Base-by-base conservation (phyloP, 257 asterid species). In the Rauvolfia tetraphylla region DNA sequence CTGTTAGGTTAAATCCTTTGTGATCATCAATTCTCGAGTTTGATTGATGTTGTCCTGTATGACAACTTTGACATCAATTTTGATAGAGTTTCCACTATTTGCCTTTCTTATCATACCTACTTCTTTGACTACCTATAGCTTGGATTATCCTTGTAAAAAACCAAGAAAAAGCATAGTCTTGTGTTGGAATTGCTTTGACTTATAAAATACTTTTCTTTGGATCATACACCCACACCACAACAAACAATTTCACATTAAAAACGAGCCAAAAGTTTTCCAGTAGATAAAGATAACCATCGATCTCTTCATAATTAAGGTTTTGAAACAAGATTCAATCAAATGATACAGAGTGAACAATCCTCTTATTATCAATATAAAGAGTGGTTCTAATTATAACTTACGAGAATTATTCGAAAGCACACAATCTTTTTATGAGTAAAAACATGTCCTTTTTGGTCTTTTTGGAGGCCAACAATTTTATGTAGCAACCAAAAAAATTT, bases 71-170 rank as follows among this genome's bases (percentile, higher is more conserved):
- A 71, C 33, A 39, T 79, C 46, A 57, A 54, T 66, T 46, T 33
- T 73, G 83, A 70, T 81, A 73, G 73, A 71, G 67, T 79, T 79
- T 78, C 74, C 75, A 38, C 51, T 77, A 75, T 68, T 67, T 78
- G 66, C 80, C 81, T 80, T 72, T 80, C 80, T 80, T 83, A 57
- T 83, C 82, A 70, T 48, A 79, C 74, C 78, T 49, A 79, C 71
- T 65, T 42, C 82, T 73, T 79, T 79, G 79, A 79, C 82, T 13
- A n/a, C 51, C 31, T 67, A 38, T 20, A 15, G 15, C 48, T 36
- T 65, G 1, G 17, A 65, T 34, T 14, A 2, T 29, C 22, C n/a
- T n/a, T n/a, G n/a, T n/a, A n/a, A n/a, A n/a, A n/a, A n/a, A n/a
- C n/a, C n/a, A n/a, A n/a, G n/a, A n/a, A n/a, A n/a, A n/a, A n/a